Evolutionary conservation across 106 monocot species (phyloP).

Genomic region (Amphibolis antarctica): DNA sequence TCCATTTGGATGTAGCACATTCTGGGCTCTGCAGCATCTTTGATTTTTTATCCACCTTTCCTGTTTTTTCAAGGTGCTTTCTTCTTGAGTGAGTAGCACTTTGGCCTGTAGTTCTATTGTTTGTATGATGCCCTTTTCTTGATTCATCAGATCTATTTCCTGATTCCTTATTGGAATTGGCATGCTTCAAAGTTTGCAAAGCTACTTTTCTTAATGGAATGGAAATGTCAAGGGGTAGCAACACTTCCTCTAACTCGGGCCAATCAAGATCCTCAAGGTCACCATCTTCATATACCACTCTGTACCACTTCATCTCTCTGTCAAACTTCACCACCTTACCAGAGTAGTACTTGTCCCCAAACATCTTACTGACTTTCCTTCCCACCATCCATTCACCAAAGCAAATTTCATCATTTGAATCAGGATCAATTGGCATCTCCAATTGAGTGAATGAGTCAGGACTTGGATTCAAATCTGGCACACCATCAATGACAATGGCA

Average conservation of each 20-base stretch:
- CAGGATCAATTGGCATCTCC: not conserved
- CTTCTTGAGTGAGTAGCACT: not conserved
- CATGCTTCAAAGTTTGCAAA: constrained; percentile 6
- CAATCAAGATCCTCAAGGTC: constrained; percentile 67
- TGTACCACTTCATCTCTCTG: constrained; percentile 57
- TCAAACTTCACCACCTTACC: constrained; percentile 59
- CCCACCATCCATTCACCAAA: constrained; percentile 72
- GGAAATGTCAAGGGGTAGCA: constrained; percentile 62
- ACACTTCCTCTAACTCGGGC: constrained; percentile 48
- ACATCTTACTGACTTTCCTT: constrained; percentile 49
- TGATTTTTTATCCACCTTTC: not conserved
- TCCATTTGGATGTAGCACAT: not conserved
- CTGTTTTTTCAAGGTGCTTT: not conserved
- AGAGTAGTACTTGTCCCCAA: constrained; percentile 40
- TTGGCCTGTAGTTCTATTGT: not conserved
- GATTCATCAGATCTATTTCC: not conserved
- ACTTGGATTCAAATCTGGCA: constrained; percentile 26
- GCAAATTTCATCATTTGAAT: constrained; percentile 28
- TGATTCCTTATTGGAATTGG: not conserved
- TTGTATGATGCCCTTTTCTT: not conserved
- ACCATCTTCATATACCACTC: constrained; percentile 76
- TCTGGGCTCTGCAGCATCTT: not conserved
- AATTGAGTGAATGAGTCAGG: not conserved
- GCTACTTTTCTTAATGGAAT: constrained; percentile 39
- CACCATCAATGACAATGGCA: constrained; percentile 53